Conservation (phyloP, 2,329 filamentous ascomycete species). For the Diplocarpon mali region DNA sequence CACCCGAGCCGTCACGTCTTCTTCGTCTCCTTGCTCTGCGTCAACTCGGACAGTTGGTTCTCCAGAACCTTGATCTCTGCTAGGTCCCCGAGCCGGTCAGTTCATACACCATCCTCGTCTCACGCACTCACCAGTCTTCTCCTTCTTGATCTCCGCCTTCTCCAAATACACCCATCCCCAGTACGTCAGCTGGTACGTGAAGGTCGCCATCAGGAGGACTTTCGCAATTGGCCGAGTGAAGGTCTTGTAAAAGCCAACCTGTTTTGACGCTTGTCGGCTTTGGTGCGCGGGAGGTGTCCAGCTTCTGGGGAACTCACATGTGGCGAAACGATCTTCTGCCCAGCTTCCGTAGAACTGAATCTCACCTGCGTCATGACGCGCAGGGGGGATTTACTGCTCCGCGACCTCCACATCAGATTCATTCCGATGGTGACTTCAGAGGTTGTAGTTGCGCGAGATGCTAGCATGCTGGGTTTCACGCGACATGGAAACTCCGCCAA, state of each 20-base stretch:
- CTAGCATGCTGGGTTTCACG: background rate
- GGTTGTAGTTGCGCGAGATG: too few species aligned
- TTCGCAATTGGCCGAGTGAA: conserved; percentile 66
- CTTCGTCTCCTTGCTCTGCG: conserved; percentile 6
- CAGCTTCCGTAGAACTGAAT: conserved; percentile 9
- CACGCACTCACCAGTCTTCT: conserved; percentile 31
- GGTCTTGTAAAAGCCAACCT: conserved; percentile 62
- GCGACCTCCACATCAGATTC: background rate
- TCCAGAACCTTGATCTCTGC: conserved; percentile 13
- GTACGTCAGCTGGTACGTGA: conserved; percentile 70
- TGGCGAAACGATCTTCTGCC: conserved; percentile 10
- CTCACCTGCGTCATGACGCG: background rate
- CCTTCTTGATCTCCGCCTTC: conserved; percentile 52
- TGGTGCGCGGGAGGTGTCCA: too few species aligned
- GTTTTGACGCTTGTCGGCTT: conserved; percentile 3
- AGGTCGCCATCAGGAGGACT: conserved; percentile 61
- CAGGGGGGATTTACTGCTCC: background rate
- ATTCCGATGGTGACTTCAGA: background rate
- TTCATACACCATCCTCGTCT: background rate
- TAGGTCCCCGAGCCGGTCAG: background rate
- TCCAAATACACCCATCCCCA: conserved; percentile 67
- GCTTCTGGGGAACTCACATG: conserved; percentile 4
- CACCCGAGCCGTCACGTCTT: conserved; percentile 8
- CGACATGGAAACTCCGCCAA: too few species aligned
- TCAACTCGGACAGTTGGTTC: conserved; percentile 8